Evolutionary conservation across 306 rosid genomes (phyloP).

Genomic region (Parietaria judaica): DNA sequence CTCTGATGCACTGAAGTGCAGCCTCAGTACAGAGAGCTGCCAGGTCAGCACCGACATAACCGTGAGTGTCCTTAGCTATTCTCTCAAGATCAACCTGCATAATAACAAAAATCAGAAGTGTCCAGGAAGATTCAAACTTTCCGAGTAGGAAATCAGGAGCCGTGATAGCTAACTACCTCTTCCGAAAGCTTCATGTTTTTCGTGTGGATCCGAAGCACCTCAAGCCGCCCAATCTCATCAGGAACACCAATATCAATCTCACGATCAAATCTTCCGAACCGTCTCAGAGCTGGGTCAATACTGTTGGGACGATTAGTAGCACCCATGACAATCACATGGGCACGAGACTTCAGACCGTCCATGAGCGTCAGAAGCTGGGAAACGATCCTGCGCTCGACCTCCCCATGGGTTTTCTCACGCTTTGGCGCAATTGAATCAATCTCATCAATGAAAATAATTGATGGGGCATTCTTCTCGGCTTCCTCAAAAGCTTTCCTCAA

Average conservation of each 20-base stretch:
- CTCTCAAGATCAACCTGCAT: constrained; percentile 84
- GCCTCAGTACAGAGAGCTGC: constrained; percentile 98
- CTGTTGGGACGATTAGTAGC: constrained; percentile 97
- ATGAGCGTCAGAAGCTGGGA: constrained; percentile 94
- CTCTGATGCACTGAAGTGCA: constrained; percentile 95
- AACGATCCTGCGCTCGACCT: constrained; percentile 95
- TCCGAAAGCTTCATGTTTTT: constrained; percentile 96
- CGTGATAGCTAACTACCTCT: constrained; percentile 42
- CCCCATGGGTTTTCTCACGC: constrained; percentile 96
- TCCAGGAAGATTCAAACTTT: neutral
- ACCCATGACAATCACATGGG: constrained; percentile 92
- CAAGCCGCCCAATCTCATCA: constrained; percentile 90
- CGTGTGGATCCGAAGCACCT: constrained; percentile 93
- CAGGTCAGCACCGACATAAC: constrained; percentile 94
- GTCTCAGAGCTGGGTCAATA: constrained; percentile 93
- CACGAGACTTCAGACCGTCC: constrained; percentile 94
- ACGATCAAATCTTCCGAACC: constrained; percentile 97
- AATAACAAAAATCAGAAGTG: neutral
- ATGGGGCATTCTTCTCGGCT: constrained; percentile 99
- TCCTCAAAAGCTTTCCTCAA: constrained; percentile 97
- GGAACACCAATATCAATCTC: constrained; percentile 98
- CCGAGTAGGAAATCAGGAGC: too few relatives aligned
- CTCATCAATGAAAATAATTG: constrained; percentile 91
- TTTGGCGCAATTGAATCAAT: constrained; percentile 96
- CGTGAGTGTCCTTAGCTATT: constrained; percentile 86